Evolutionary conservation across 2,329 filamentous ascomycete genomes (phyloP).

Genomic region (Aspergillus ochraceus): DNA sequence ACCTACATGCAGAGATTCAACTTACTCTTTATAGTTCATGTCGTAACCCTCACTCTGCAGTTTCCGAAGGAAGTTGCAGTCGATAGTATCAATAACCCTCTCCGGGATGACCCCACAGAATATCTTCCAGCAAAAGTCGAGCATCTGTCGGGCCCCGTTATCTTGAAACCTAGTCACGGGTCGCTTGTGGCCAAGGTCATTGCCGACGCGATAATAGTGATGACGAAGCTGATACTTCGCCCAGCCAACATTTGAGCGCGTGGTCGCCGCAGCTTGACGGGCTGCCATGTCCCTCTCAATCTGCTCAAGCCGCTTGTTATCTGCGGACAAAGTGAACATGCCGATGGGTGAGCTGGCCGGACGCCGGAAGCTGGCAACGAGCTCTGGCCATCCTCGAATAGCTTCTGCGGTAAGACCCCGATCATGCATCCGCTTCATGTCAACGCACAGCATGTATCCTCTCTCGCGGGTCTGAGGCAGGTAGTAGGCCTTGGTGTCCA

Average conservation of each 20-base stretch:
- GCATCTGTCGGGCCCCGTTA: conserved; percentile 53
- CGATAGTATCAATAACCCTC: conserved; percentile 66
- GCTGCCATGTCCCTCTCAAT: conserved; percentile 50
- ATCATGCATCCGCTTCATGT: conserved; percentile 30
- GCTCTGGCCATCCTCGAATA: conserved; percentile 39
- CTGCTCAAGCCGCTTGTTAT: conserved; percentile 56
- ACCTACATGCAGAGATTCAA: conserved; percentile 3
- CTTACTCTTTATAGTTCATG: conserved; percentile 56
- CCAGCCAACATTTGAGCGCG: conserved; percentile 30
- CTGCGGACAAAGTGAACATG: conserved; percentile 59
- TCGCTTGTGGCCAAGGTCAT: conserved; percentile 54
- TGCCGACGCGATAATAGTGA: conserved; percentile 50
- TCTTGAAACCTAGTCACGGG: conserved; percentile 63
- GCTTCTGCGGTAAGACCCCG: conserved; percentile 20
- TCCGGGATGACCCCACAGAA: conserved; percentile 56
- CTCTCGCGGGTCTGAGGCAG: conserved; percentile 68
- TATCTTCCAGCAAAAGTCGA: conserved; percentile 55
- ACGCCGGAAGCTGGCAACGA: conserved; percentile 53
- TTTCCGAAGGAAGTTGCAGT: conserved; percentile 59
- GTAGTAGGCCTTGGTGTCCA: conserved; percentile 72
- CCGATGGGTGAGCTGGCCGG: conserved; percentile 63
- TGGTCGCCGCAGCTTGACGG: conserved; percentile 17
- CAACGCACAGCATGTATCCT: conserved; percentile 61
- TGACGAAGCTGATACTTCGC: conserved; percentile 60
- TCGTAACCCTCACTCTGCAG: conserved; percentile 53